Conservation (phyloP, 495 filamentous ascomycete genomes). For the Penicillium steckii region DNA sequence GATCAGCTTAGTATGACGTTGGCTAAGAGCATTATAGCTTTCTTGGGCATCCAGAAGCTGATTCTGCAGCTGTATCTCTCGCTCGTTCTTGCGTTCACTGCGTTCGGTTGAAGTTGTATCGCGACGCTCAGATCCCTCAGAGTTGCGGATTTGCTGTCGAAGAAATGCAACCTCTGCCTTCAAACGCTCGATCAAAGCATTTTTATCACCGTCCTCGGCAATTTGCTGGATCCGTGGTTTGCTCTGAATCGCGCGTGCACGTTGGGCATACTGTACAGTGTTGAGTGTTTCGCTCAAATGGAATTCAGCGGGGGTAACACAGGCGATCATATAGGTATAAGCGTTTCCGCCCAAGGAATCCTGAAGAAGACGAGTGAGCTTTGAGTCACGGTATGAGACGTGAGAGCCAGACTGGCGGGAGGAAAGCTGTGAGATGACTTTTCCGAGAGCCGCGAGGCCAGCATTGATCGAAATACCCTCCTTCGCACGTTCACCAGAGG, state of each 20-base stretch:
- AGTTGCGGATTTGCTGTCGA: slow-evolving; percentile 82
- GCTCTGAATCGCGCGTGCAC: slow-evolving; percentile 94
- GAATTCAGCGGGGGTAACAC: slow-evolving; percentile 95
- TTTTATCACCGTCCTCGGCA: slow-evolving; percentile 88
- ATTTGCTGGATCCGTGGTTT: slow-evolving; percentile 94
- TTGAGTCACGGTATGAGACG: slow-evolving; percentile 97
- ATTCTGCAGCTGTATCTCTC: slow-evolving; percentile 89
- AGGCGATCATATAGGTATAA: slow-evolving; percentile 99
- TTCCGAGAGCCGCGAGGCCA: slow-evolving; percentile 90
- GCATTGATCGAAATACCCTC: slow-evolving; percentile 99
- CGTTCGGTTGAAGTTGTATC: slow-evolving; percentile 62
- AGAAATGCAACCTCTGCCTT: slow-evolving; percentile 93
- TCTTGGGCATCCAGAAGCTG: slow-evolving; percentile 91
- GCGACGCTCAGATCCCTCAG: slow-evolving; percentile 64
- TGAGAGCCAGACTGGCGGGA: slow-evolving; percentile 85
- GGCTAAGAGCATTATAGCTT: slow-evolving; percentile 86
- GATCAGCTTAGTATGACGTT: slow-evolving; percentile 92
- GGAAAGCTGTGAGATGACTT: slow-evolving; percentile 97
- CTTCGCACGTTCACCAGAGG: slow-evolving; percentile 90
- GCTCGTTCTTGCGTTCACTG: slow-evolving; percentile 74
- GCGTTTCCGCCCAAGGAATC: slow-evolving; percentile 98
- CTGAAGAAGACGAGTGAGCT: slow-evolving; percentile 91
- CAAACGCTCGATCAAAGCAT: slow-evolving; percentile 88
- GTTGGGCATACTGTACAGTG: slow-evolving; percentile 93
- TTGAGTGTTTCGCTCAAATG: slow-evolving; percentile 97